phyloP scores from a whole-genome alignment of 768 basidiomycete species.

The Lentinus brumalis region DNA sequence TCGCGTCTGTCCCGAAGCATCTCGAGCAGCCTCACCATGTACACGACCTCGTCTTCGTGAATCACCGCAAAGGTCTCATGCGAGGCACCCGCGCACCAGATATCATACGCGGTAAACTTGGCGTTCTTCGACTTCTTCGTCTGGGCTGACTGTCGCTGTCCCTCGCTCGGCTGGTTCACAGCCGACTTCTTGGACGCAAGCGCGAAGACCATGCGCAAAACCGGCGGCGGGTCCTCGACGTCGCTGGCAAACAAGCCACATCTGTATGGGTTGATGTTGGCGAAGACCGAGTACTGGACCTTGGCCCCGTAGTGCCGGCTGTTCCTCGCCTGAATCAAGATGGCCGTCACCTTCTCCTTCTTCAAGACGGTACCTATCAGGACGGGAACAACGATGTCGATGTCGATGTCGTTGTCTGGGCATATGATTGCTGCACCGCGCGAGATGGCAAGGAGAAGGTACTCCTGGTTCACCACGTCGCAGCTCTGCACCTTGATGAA shows the following conservation, averaged over 20 bases:
- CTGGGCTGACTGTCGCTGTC: too few species aligned
- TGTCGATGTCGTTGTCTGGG: constrained; percentile 21
- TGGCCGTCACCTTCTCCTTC: constrained; percentile 23
- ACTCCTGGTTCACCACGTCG: constrained; percentile 21
- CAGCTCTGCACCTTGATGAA: constrained; percentile 32
- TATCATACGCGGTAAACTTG: background rate
- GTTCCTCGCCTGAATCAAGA: constrained; percentile 32
- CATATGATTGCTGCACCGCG: constrained; percentile 34
- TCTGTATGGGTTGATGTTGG: constrained; percentile 28
- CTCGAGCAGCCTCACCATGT: too few species aligned
- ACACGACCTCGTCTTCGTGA: background rate
- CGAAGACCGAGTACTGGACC: constrained; percentile 21
- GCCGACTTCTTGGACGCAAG: constrained; percentile 8
- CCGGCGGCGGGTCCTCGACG: constrained; percentile 23
- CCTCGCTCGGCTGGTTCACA: too few species aligned
- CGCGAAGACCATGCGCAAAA: constrained; percentile 26
- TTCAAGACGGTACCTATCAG: constrained; percentile 14
- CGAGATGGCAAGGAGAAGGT: constrained; percentile 25
- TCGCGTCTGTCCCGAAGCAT: too few species aligned
- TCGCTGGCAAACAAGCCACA: constrained; percentile 19
- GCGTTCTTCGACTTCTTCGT: background rate
- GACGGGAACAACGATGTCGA: constrained; percentile 33
- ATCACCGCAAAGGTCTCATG: background rate
- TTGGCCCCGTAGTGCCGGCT: constrained; percentile 15
- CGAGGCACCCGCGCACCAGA: background rate